phyloP scores from a whole-genome alignment of 2,329 filamentous ascomycete species.

The Apiospora arundinis region DNA sequence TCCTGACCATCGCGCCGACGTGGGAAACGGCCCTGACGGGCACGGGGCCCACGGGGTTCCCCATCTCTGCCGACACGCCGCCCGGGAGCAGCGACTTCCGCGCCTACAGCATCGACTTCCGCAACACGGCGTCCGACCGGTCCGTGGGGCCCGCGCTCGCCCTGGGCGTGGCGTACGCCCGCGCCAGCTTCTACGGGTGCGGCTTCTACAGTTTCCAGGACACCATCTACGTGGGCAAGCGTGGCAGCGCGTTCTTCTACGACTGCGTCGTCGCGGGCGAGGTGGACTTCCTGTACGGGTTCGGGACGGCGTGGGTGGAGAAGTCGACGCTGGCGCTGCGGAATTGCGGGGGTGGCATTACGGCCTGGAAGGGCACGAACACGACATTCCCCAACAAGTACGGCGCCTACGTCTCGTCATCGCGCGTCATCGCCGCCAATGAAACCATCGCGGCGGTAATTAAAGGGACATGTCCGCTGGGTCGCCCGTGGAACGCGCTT shows the following conservation, averaged over 20 bases:
- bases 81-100: constrained; percentile 70
- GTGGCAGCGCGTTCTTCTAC: constrained; percentile 70
- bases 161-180: constrained; percentile 65
- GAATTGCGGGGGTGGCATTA: constrained; percentile 69
- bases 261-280: constrained; percentile 66
- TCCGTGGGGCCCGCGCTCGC: constrained; percentile 64
- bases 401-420: constrained; percentile 68
- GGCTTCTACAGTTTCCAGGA: constrained; percentile 73
- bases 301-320: constrained; percentile 68
- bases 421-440: constrained; percentile 62
- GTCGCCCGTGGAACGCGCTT: constrained; percentile 66
- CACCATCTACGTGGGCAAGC: constrained; percentile 70
- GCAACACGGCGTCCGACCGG: constrained; percentile 61
- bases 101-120: constrained; percentile 71
- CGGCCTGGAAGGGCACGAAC: constrained; percentile 71
- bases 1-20: constrained; percentile 67
- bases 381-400: constrained; percentile 72
- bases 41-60: constrained; percentile 64
- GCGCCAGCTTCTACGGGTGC: constrained; percentile 70
- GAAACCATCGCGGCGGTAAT: constrained; percentile 43
- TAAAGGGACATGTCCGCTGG: constrained; percentile 59
- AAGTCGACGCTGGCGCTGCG: constrained; percentile 60
- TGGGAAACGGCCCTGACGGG: constrained; percentile 68
- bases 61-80: constrained; percentile 65
- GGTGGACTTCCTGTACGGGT: constrained; percentile 73